phyloP scores from a whole-genome alignment of 192 early-diverging fungal genomes.

The Coemansia sp. region DNA sequence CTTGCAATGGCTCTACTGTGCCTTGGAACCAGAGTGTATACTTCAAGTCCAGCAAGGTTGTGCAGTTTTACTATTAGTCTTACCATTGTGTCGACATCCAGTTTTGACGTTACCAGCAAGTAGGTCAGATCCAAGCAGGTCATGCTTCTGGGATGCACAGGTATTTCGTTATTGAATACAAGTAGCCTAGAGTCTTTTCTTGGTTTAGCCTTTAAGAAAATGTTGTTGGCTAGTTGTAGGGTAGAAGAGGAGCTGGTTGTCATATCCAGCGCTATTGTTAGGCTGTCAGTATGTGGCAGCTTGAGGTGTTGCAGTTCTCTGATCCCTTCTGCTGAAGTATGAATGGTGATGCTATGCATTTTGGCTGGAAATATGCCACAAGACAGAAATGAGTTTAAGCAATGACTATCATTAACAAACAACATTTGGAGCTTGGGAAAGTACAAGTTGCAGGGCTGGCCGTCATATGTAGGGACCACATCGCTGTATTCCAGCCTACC shows the following conservation, averaged over 20 bases:
- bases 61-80: neutral
- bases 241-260: neutral
- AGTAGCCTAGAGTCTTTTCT: neutral
- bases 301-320: neutral
- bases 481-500: neutral
- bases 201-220: neutral
- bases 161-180: neutral
- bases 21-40: neutral
- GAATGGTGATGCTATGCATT: neutral
- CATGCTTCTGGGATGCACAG: neutral
- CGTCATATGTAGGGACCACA: neutral
- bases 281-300: neutral
- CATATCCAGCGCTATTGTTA: neutral
- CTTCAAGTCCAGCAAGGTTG: neutral
- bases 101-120: neutral
- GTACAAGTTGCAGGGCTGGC: neutral
- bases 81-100: neutral
- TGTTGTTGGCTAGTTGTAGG: neutral
- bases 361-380: neutral
- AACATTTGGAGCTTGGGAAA: neutral
- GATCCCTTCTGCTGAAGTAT: neutral
- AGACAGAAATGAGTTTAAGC: neutral
- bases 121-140: neutral
- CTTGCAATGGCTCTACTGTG: too few relatives aligned
- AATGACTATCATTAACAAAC: neutral